phyloP scores from a whole-genome alignment of 2,329 filamentous ascomycete species.

The Colletotrichum caudatum region DNA sequence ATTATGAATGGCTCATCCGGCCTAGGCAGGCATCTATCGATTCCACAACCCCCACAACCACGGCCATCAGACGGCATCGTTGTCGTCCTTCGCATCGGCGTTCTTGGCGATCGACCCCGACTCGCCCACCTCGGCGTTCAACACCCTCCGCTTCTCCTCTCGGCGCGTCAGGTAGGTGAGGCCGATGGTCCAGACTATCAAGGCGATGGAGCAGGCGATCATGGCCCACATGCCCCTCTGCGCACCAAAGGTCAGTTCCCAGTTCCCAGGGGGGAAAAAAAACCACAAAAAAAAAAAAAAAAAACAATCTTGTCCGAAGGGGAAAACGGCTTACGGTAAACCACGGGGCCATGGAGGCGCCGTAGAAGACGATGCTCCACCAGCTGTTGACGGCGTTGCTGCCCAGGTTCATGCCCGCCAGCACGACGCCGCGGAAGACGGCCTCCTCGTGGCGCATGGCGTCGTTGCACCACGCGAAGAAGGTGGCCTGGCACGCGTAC shows the following conservation, averaged over 20 bases:
- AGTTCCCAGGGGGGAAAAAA: too few species aligned
- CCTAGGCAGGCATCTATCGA: too few species aligned
- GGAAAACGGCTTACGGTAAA: conserved; percentile 66
- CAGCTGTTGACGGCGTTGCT: conserved; percentile 78
- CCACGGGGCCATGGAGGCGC: conserved; percentile 73
- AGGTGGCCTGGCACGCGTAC: conserved; percentile 79
- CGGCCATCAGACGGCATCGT: conserved; percentile 20
- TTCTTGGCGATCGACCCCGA: conserved; percentile 24
- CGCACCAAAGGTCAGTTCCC: conserved; percentile 11
- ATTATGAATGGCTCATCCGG: background rate
- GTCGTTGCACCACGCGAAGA: conserved; percentile 83
- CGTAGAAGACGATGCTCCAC: conserved; percentile 80
- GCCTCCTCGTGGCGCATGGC: conserved; percentile 73
- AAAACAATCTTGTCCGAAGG: conserved; percentile 7
- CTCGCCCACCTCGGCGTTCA: conserved; percentile 24
- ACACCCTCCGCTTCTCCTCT: conserved; percentile 29
- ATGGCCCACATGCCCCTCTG: conserved; percentile 79
- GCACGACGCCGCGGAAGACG: conserved; percentile 72
- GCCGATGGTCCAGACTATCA: conserved; percentile 69
- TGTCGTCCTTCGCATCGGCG: conserved; percentile 18
- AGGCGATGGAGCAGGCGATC: conserved; percentile 71
- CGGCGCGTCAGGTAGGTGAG: conserved; percentile 58
- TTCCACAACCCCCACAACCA: background rate
- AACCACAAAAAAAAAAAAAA: conserved; percentile 16
- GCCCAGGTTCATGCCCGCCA: conserved; percentile 78